A percentile compares a stretch with the other conserved stretches of the same genome.
phyloP scores from a whole-genome alignment of 1,284 basidiomycete genomes.

The Microbotryum intermedium region DNA sequence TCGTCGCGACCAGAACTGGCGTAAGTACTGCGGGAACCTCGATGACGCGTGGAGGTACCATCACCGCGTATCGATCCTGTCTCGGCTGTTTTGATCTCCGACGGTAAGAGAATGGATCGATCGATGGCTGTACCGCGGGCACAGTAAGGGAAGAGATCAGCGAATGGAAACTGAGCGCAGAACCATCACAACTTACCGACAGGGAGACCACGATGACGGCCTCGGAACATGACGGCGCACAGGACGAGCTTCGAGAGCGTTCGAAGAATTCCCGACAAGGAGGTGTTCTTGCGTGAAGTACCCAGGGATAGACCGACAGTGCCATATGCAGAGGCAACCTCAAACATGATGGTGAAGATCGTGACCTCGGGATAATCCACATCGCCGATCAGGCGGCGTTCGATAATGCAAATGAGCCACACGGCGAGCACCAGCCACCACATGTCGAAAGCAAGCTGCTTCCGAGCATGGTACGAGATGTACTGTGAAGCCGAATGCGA shows the following conservation, averaged over 20 bases:
- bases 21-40: neutral
- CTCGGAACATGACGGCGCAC: slow-evolving; percentile 80
- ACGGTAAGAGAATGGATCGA: slow-evolving; percentile 51
- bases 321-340: slow-evolving; percentile 83
- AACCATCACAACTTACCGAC: slow-evolving; percentile 20
- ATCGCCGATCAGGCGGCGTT: slow-evolving; percentile 49
- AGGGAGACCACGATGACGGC: slow-evolving; percentile 71
- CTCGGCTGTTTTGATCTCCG: slow-evolving; percentile 27
- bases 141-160: slow-evolving; percentile 36
- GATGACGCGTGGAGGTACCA: neutral
- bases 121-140: slow-evolving; percentile 67
- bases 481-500: slow-evolving; percentile 31
- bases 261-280: slow-evolving; percentile 66
- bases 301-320: slow-evolving; percentile 79
- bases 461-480: slow-evolving; percentile 61
- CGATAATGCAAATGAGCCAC: slow-evolving; percentile 60
- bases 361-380: slow-evolving; percentile 20
- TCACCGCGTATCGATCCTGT: neutral
- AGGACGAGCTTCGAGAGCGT: slow-evolving; percentile 81
- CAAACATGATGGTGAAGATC: slow-evolving; percentile 48
- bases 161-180: neutral
- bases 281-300: slow-evolving; percentile 48
- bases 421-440: slow-evolving; percentile 33
- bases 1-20: too few relatives aligned
- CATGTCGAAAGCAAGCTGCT: slow-evolving; percentile 76